A percentile compares a stretch with the other conserved stretches of the same genome.
Conservation (phyloP, 2,329 filamentous ascomycete genomes). For the Verticillium nonalfalfae region DNA sequence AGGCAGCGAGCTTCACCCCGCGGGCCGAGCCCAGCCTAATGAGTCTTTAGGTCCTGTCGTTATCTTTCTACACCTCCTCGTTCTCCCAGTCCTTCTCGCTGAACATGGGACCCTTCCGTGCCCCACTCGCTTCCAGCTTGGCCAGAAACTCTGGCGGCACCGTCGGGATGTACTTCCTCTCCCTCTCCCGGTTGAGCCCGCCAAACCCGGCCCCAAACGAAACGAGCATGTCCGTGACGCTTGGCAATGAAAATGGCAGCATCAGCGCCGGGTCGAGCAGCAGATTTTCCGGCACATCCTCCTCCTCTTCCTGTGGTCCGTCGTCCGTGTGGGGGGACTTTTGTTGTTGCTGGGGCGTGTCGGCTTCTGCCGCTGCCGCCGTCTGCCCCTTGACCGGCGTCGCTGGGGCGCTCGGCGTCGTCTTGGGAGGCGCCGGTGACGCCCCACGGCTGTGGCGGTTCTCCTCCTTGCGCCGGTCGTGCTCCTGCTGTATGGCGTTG, state of each 20-base stretch:
- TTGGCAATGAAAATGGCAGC: constrained; percentile 91
- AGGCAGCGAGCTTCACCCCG: neutral
- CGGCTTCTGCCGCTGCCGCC: constrained; percentile 31
- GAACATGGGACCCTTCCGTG: constrained; percentile 49
- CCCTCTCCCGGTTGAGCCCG: constrained; percentile 82
- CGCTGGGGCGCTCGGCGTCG: constrained; percentile 25
- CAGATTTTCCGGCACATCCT: constrained; percentile 66
- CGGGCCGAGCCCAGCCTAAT: no score
- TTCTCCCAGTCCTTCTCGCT: constrained; percentile 62
- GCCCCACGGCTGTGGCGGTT: constrained; percentile 41
- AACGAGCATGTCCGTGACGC: constrained; percentile 94
- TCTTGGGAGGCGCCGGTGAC: constrained; percentile 29
- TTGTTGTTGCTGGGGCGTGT: constrained; percentile 33
- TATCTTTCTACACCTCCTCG: constrained; percentile 42
- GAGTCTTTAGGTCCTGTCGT: neutral
- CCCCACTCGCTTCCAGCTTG: constrained; percentile 64
- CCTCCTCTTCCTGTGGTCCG: constrained; percentile 47
- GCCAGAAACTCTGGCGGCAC: constrained; percentile 89
- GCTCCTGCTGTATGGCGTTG: constrained; percentile 70
- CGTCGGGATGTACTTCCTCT: constrained; percentile 91
- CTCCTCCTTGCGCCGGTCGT: constrained; percentile 50
- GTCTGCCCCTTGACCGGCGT: constrained; percentile 35
- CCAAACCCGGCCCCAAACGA: constrained; percentile 94
- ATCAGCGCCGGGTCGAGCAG: constrained; percentile 86
- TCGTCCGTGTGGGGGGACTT: constrained; percentile 27